Conservation (phyloP, 2,329 filamentous ascomycete genomes). For the Stagonosporopsis chrysanthemi region DNA sequence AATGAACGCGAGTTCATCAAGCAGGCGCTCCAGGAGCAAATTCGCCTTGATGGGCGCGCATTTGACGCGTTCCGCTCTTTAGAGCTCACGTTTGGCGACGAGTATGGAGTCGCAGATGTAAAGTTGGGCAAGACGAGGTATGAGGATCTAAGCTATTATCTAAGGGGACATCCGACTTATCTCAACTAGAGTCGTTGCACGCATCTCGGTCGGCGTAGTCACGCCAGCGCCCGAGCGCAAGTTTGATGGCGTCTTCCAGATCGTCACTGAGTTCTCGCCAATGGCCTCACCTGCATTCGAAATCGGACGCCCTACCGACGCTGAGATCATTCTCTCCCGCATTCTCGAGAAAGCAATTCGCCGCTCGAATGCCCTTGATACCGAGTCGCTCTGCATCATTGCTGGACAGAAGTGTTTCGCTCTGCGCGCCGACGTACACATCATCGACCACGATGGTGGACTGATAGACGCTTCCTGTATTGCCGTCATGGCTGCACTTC, state of each 20-base stretch:
- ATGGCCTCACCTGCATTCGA: conserved; percentile 94
- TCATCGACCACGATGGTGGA: conserved; percentile 89
- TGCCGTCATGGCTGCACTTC: conserved; percentile 84
- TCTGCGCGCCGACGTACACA: conserved; percentile 88
- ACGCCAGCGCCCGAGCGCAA: conserved; percentile 86
- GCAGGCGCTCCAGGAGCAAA: conserved; percentile 79
- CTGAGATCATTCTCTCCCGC: conserved; percentile 84
- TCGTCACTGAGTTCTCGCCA: conserved; percentile 87
- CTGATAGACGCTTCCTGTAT: conserved; percentile 86
- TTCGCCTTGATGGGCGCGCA: conserved; percentile 83
- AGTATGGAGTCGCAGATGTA: conserved; percentile 89
- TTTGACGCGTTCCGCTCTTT: conserved; percentile 82
- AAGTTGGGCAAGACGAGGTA: conserved; percentile 90
- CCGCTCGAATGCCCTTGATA: conserved; percentile 89
- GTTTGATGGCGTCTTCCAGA: conserved; percentile 94
- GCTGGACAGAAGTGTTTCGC: conserved; percentile 92
- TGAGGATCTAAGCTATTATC: not conserved
- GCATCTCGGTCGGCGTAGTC: conserved; percentile 87
- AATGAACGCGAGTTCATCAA: conserved; percentile 88
- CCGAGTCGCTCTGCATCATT: conserved; percentile 92
- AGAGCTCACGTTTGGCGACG: conserved; percentile 82
- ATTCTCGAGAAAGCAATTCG: conserved; percentile 94
- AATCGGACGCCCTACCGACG: conserved; percentile 80
- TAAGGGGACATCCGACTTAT: conserved; percentile 23
- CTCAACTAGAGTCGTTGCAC: conserved; percentile 73